Conservation (phyloP, 2,329 filamentous ascomycete genomes). For the Epichloe amarillans region DNA sequence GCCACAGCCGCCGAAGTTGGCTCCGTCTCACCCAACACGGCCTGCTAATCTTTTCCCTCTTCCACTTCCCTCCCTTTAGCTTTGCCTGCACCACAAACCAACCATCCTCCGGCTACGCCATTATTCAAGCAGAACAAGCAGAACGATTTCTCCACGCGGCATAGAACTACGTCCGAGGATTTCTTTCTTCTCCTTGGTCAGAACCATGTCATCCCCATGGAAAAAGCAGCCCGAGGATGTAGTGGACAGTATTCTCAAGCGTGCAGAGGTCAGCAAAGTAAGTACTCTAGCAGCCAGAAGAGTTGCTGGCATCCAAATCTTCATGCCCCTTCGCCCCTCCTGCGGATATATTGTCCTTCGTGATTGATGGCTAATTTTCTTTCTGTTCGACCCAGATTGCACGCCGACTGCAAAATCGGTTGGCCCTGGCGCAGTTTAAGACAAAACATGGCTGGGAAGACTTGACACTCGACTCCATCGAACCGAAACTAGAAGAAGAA, state of each 20-base stretch:
- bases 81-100: background rate
- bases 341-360: background rate
- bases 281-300: slow-evolving; percentile 13
- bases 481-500: slow-evolving; percentile 71
- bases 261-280: slow-evolving; percentile 66
- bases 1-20: slow-evolving; percentile 4
- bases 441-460: slow-evolving; percentile 93
- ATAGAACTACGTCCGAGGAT: background rate
- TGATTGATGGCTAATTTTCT: background rate
- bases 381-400: slow-evolving; percentile 57
- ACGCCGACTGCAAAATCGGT: slow-evolving; percentile 78
- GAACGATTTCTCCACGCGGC: background rate
- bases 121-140: background rate
- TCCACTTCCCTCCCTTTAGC: slow-evolving; percentile 3
- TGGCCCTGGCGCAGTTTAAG: slow-evolving; percentile 94
- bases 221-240: slow-evolving; percentile 52
- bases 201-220: slow-evolving; percentile 44
- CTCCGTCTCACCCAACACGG: slow-evolving; percentile 4
- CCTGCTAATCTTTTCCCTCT: background rate
- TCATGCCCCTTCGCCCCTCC: background rate
- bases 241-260: slow-evolving; percentile 55
- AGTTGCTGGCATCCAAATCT: background rate
- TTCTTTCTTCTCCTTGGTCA: background rate
- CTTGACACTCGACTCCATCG: slow-evolving; percentile 71
- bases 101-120: background rate